Evolutionary conservation across 2,329 filamentous ascomycete genomes (phyloP).

Genomic region (Penicillium glabrum): DNA sequence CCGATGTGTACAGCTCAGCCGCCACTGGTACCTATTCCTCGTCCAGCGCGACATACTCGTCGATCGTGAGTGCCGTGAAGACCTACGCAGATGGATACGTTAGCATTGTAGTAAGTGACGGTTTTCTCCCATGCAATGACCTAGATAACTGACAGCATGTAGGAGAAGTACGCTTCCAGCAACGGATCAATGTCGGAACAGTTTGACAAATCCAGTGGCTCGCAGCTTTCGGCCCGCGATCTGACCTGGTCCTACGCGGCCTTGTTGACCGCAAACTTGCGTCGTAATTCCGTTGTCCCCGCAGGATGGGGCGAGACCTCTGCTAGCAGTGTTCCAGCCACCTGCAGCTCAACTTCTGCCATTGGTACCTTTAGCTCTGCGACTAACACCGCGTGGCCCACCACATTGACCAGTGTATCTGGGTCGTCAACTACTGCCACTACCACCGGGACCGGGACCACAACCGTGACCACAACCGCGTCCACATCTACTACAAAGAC

Average conservation of each 20-base stretch:
- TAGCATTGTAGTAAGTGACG: constrained; percentile 38
- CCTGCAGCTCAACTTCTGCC: constrained; percentile 31
- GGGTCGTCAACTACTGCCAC: constrained; percentile 10
- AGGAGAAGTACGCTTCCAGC: constrained; percentile 28
- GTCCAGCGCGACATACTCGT: constrained; percentile 53
- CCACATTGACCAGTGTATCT: constrained; percentile 22
- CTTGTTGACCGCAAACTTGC: constrained; percentile 38
- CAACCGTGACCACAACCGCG: constrained; percentile 10
- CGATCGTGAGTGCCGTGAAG: constrained; percentile 60
- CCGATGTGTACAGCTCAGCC: constrained; percentile 60
- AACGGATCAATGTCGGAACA: constrained; percentile 43
- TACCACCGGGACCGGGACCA: constrained; percentile 3
- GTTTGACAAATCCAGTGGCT: constrained; percentile 36
- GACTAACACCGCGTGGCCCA: constrained; percentile 34
- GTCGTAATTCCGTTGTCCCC: constrained; percentile 34
- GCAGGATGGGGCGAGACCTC: constrained; percentile 34
- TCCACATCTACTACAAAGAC: constrained; percentile 9
- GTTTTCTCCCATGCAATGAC: background rate
- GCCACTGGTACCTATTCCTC: constrained; percentile 65
- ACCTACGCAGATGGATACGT: constrained; percentile 63
- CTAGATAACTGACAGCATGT: background rate
- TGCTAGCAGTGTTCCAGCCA: constrained; percentile 31
- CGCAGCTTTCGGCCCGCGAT: constrained; percentile 39
- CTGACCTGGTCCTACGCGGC: constrained; percentile 49
- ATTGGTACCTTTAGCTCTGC: constrained; percentile 35